Conservation (phyloP, 495 filamentous ascomycete species). For the Xylaria scruposa region DNA sequence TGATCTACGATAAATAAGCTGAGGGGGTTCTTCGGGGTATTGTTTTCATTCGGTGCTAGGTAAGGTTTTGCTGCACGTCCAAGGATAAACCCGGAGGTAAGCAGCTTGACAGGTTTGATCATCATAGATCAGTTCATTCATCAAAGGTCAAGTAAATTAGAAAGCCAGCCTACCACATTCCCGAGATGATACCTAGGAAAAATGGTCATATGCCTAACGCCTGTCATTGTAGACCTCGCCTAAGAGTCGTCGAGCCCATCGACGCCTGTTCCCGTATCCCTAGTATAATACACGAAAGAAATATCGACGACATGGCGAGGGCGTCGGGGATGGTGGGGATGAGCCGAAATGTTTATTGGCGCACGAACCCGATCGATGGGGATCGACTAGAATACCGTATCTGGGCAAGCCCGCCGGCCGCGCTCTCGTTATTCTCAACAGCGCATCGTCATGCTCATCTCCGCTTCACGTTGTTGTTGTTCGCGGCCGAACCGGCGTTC, state of each 20-base stretch:
- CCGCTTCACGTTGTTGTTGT: constrained; percentile 36
- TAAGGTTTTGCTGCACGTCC: not conserved
- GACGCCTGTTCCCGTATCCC: not conserved
- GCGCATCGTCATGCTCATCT: constrained; percentile 30
- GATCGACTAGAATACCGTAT: not conserved
- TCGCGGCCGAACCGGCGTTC: constrained; percentile 60
- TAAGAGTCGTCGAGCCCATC: not conserved
- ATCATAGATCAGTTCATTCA: not conserved
- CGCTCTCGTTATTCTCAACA: not conserved
- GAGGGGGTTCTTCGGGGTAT: not conserved
- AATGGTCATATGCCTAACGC: not conserved
- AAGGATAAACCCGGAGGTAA: not conserved
- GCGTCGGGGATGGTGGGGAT: not conserved
- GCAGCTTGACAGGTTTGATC: not conserved
- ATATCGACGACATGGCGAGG: not conserved
- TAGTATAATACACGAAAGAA: constrained; percentile 18
- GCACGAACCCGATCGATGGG: not conserved
- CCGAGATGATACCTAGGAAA: constrained; percentile 7
- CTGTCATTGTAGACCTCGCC: not conserved
- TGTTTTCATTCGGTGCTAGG: not conserved
- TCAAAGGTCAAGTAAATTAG: constrained; percentile 2
- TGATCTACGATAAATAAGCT: not conserved
- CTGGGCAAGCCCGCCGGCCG: not conserved
- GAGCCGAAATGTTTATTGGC: not conserved
- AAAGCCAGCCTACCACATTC: not conserved